Evolutionary conservation across 768 basidiomycete genomes (phyloP), one percentile per base, ranked within the genome.

Genomic region (Suillus plorans): DNA sequence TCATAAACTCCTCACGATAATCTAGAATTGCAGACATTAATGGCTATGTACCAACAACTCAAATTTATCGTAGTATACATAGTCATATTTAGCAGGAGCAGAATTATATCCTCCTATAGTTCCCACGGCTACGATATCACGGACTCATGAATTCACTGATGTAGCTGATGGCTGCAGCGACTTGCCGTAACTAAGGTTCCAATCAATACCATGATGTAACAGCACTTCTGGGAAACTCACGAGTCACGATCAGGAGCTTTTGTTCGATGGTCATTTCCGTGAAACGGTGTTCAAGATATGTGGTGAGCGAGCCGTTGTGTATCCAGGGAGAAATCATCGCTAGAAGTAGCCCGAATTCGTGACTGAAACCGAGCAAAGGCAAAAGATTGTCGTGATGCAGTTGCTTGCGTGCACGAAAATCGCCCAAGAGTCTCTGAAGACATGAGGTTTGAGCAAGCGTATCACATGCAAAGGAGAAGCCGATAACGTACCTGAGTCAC

Each of bases 241-340:
- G 12, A 41, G 71, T 62, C 60, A 74, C 72, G 22, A 74, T 22
- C 25, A 58, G 47, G 20, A 71, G 20, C 12, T 63, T 64, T 2
- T 28, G 45, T 16, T 53, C 6, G 2, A 65, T 5, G 14, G 18
- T 36, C 16, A 73, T 56, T 6, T 36, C 66, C 22, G 66, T 9
- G 28, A 53, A 66, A 42, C 65, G n/a, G 45, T 25, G 49, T 8
- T 64, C 65, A 12, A 78, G 68, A 63, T 73, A 73, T 36, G 45
- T 65, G 2, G 63, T 70, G 8, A 78, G 57, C 3, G 68, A 67
- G 28, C 77, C 78, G 16, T 71, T 71, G 50, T 74, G 74, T 16
- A 75, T n/a, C 77, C 77, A 79, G 2, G 74, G 77, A 49, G 71
- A 77, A 53, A 78, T 72, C 74, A 77, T 71, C 4, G 77, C 73